Conservation (phyloP, 768 basidiomycete species). For the Russula sp. region DNA sequence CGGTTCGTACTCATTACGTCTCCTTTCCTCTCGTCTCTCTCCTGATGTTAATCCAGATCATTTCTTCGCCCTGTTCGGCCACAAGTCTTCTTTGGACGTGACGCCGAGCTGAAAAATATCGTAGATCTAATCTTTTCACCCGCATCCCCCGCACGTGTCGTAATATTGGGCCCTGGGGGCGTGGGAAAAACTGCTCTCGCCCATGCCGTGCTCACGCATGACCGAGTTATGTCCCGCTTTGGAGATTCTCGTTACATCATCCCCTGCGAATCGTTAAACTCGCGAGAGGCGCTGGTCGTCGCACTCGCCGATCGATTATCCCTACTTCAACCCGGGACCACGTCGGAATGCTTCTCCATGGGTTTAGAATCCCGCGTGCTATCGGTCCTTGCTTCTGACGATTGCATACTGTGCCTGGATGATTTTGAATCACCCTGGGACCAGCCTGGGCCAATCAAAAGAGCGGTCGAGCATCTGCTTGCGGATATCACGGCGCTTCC, state of each 20-base stretch:
- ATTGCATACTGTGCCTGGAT: slow-evolving; percentile 39
- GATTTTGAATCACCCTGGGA: slow-evolving; percentile 46
- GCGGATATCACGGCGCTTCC: slow-evolving; percentile 16
- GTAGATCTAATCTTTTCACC: slow-evolving; percentile 13
- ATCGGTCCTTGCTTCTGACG: slow-evolving; percentile 28
- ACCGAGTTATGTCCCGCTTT: slow-evolving; percentile 33
- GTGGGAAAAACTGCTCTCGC: slow-evolving; percentile 44
- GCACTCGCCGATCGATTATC: slow-evolving; percentile 32
- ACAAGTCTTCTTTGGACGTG: slow-evolving; percentile 27
- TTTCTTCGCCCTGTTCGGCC: slow-evolving; percentile 12
- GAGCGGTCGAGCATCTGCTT: slow-evolving; percentile 23
- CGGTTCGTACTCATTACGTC: slow-evolving; percentile 4
- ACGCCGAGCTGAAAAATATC: slow-evolving; percentile 17
- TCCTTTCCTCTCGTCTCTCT: not conserved
- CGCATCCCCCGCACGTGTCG: slow-evolving; percentile 17
- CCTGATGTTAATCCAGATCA: slow-evolving; percentile 14
- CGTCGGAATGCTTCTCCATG: slow-evolving; percentile 8
- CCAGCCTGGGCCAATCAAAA: slow-evolving; percentile 17
- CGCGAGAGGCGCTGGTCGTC: slow-evolving; percentile 31
- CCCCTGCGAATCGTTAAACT: slow-evolving; percentile 35
- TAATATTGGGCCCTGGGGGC: slow-evolving; percentile 37
- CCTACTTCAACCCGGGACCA: slow-evolving; percentile 13
- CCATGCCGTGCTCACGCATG: slow-evolving; percentile 36
- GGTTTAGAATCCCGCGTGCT: slow-evolving; percentile 16
- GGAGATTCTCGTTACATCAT: slow-evolving; percentile 36